Conservation (phyloP, 2,329 filamentous ascomycete genomes). For the Calonectria pseudoreteaudii region DNA sequence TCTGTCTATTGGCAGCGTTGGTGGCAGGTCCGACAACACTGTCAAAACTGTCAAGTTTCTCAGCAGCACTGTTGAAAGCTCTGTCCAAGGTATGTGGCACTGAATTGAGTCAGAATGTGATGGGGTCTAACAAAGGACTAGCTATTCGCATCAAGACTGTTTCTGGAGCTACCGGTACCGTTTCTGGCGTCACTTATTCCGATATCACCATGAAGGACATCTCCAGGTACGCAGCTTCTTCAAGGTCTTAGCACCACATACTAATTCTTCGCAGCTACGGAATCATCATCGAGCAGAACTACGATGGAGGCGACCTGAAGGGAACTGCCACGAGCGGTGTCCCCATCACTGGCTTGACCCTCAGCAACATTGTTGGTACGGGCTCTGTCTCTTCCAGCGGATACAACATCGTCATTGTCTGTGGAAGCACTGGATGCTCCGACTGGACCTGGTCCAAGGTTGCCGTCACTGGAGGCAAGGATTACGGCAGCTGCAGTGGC, state of each 20-base stretch:
- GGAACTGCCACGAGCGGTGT: conserved; percentile 58
- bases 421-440: conserved; percentile 56
- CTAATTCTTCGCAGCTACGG: conserved; percentile 42
- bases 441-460: conserved; percentile 50
- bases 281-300: conserved; percentile 56
- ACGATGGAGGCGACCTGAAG: conserved; percentile 59
- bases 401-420: conserved; percentile 64
- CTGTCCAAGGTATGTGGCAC: conserved; percentile 56
- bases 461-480: conserved; percentile 20
- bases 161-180: conserved; percentile 56
- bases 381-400: conserved; percentile 48
- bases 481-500: conserved; percentile 3
- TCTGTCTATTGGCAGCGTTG: conserved; percentile 57
- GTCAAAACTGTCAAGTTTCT: conserved; percentile 64
- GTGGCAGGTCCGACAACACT: conserved; percentile 61
- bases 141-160: conserved; percentile 61
- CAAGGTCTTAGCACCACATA: too few species aligned
- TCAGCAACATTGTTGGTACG: conserved; percentile 56
- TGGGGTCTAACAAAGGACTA: not conserved
- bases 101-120: accelerated
- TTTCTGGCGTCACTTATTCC: conserved; percentile 57
- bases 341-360: conserved; percentile 60
- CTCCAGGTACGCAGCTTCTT: conserved; percentile 40
- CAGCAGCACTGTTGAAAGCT: conserved; percentile 61
- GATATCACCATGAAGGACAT: conserved; percentile 56